phyloP scores from a whole-genome alignment of 345 rosid genomes.

The Mallotus nudiflorus region DNA sequence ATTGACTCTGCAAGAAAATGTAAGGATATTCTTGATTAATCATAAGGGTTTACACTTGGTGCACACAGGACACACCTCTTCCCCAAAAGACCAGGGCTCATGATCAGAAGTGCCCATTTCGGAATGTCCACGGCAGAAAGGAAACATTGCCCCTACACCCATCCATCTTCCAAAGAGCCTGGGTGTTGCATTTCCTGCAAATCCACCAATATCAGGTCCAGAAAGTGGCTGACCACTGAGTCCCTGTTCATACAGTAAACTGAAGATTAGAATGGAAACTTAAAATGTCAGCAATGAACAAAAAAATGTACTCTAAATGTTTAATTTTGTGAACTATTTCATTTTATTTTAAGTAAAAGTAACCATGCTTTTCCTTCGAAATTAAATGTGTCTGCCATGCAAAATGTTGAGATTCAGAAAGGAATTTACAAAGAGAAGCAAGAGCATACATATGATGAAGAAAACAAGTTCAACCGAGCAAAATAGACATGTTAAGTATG shows the following conservation, averaged over 20 bases:
- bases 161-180: conserved; percentile 91
- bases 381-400: not conserved
- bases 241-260: conserved; percentile 50
- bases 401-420: not conserved
- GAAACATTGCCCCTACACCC: conserved; percentile 93
- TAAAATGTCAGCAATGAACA: not conserved
- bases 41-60: not conserved
- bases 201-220: conserved; percentile 98
- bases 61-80: conserved; percentile 58
- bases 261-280: not conserved
- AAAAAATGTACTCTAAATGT: not conserved
- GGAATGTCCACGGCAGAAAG: conserved; percentile 89
- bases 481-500: not conserved
- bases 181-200: conserved; percentile 84
- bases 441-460: not conserved
- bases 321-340: not conserved
- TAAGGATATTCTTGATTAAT: not conserved
- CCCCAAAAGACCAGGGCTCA: conserved; percentile 97
- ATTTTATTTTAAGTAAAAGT: not conserved
- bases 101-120: conserved; percentile 68
- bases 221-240: conserved; percentile 94
- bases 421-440: not conserved
- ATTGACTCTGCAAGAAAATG: not conserved
- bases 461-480: not conserved
- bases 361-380: not conserved